Percentiles rank a stretch among this genome's conserved stretches.
These are phyloP conservation scores for Dipteronia dyeriana DNA, from an alignment of 345 rosid genomes.

Conservation along the genomic window DNA sequence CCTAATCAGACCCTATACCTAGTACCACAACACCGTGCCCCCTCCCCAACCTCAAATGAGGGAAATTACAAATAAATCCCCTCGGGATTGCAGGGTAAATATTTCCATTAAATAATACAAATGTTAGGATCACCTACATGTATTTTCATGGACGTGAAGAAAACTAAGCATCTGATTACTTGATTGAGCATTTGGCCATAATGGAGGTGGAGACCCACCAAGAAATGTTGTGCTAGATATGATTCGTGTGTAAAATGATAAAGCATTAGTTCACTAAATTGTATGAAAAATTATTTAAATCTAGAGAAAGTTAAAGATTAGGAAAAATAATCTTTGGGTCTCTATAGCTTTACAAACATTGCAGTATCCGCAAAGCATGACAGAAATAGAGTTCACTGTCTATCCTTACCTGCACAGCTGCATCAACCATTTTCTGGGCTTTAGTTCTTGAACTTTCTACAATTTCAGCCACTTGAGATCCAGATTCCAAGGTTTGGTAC, in stretches of 20 bases:
- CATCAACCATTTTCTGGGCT: slow-evolving; percentile 71
- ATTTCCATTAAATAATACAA: background rate
- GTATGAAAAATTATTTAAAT: background rate
- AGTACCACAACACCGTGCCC: background rate
- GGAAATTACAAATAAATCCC: background rate
- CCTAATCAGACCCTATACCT: background rate
- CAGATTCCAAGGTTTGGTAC: slow-evolving; percentile 52
- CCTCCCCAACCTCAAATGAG: background rate
- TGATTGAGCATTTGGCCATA: background rate
- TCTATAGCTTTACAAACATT: background rate
- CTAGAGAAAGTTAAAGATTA: background rate
- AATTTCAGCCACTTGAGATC: slow-evolving; percentile 67
- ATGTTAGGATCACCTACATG: background rate
- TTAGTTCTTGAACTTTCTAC: slow-evolving; percentile 63
- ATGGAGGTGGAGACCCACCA: slow-evolving; percentile 7
- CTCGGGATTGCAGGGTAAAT: background rate
- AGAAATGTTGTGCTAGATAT: slow-evolving; percentile 6
- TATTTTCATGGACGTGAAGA: background rate
- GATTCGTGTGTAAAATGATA: background rate
- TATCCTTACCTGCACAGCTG: slow-evolving; percentile 59
- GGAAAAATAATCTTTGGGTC: background rate
- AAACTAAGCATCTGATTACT: background rate
- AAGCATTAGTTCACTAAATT: background rate
- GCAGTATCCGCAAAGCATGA: background rate
- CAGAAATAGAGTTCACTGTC: background rate